Conservation (phyloP, 2,329 filamentous ascomycete genomes). For the Seiridium cupressi region DNA sequence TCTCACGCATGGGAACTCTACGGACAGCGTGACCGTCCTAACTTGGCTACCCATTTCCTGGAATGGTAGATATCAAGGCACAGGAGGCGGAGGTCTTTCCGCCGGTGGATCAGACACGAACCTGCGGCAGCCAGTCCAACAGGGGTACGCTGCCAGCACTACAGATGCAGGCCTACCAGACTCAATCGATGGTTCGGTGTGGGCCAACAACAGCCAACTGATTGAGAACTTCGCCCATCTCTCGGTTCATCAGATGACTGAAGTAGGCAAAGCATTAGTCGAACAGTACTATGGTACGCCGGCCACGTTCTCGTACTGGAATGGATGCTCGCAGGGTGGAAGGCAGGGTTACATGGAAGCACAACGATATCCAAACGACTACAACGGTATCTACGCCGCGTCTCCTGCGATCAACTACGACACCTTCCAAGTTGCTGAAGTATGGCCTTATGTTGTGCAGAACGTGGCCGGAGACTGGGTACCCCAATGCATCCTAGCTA, state of each 20-base stretch:
- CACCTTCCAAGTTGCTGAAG: not conserved
- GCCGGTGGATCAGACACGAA: not conserved
- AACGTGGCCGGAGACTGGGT: not conserved
- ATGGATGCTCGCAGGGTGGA: not conserved
- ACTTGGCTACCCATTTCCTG: not conserved
- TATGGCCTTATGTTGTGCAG: not conserved
- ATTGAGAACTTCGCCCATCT: not conserved
- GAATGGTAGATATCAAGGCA: not conserved
- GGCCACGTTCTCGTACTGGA: not conserved
- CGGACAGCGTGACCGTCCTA: not conserved
- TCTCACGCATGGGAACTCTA: not conserved
- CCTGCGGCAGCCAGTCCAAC: not conserved
- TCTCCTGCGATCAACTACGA: slow-evolving; percentile 35
- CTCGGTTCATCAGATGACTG: not conserved
- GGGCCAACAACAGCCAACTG: not conserved
- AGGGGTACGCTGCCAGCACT: not conserved
- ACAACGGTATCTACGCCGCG: slow-evolving; percentile 51
- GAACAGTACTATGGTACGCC: not conserved
- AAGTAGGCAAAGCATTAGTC: not conserved
- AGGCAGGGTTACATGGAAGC: slow-evolving; percentile 19
- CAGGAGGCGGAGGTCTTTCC: not conserved
- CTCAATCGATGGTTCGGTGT: not conserved
- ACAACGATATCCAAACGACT: slow-evolving; percentile 49
- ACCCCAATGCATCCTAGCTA: not conserved
- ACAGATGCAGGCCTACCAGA: not conserved